phyloP scores from a whole-genome alignment of 2,329 filamentous ascomycete species.

The Hysterium pulicare region DNA sequence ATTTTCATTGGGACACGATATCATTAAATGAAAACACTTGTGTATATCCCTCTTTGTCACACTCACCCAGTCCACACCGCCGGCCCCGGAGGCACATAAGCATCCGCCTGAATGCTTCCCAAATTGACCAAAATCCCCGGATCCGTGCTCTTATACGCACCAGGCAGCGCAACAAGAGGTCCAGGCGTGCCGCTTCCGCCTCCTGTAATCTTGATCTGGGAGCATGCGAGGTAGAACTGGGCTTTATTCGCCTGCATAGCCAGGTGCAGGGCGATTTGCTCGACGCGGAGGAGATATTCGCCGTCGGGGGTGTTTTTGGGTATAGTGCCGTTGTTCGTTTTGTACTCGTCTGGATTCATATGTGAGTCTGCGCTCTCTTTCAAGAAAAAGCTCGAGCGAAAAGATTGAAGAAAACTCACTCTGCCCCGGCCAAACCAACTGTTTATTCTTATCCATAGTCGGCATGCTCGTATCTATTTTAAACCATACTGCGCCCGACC shows the following conservation, averaged over 20 bases:
- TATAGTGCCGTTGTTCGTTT: conserved; percentile 33
- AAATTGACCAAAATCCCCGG: conserved; percentile 26
- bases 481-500: conserved; percentile 25
- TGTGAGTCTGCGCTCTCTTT: not conserved
- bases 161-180: conserved; percentile 23
- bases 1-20: too few relatives aligned
- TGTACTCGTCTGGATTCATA: conserved; percentile 20
- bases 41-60: too few relatives aligned
- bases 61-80: conserved; percentile 21
- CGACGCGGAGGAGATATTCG: conserved; percentile 38
- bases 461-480: conserved; percentile 26
- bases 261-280: conserved; percentile 38
- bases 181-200: conserved; percentile 38
- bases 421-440: conserved; percentile 29
- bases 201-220: conserved; percentile 42
- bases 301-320: conserved; percentile 34
- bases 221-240: conserved; percentile 41
- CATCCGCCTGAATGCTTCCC: conserved; percentile 14
- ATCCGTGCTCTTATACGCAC: conserved; percentile 24
- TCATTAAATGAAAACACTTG: too few relatives aligned
- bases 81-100: conserved; percentile 22
- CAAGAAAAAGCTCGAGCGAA: not conserved
- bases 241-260: conserved; percentile 29
- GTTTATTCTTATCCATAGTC: conserved; percentile 21
- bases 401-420: conserved; percentile 19